Evolutionary conservation across 2,329 filamentous ascomycete species (phyloP).

Genomic region (Raffaelea ambrosiae): DNA sequence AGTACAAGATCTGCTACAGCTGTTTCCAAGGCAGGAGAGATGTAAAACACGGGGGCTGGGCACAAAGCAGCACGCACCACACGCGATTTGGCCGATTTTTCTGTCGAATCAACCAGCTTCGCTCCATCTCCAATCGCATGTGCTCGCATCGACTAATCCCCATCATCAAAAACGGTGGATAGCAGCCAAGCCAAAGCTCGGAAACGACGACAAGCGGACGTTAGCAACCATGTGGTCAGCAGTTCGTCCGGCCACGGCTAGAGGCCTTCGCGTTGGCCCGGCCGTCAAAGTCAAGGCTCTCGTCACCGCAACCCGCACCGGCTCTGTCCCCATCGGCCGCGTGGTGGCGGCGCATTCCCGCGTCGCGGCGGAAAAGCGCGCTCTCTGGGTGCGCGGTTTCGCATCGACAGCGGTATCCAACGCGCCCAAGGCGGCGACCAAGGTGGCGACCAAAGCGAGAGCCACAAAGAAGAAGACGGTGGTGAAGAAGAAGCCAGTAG

Average conservation of each 20-base stretch:
- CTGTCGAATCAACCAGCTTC: too few relatives aligned
- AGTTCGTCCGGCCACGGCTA: conserved; percentile 8
- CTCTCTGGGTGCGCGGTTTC: conserved; percentile 4
- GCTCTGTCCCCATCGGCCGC: too few relatives aligned
- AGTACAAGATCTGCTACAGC: too few relatives aligned
- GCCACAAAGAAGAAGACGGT: conserved; percentile 13
- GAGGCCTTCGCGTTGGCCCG: conserved; percentile 1
- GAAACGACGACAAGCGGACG: too few relatives aligned
- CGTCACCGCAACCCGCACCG: not conserved
- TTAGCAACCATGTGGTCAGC: conserved; percentile 9
- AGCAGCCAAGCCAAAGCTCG: too few relatives aligned
- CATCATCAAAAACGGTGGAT: too few relatives aligned
- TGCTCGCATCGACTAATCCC: too few relatives aligned
- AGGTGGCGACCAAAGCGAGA: conserved; percentile 14
- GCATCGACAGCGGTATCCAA: not conserved
- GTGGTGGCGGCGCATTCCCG: too few relatives aligned
- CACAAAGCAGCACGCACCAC: not conserved
- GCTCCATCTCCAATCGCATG: too few relatives aligned
- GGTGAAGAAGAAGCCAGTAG: conserved; percentile 14
- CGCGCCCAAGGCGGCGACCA: conserved; percentile 1
- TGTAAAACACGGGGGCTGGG: conserved; percentile 9
- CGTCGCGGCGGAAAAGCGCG: too few relatives aligned
- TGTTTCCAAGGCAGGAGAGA: too few relatives aligned
- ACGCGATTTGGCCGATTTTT: too few relatives aligned
- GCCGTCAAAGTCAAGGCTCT: not conserved